Evolutionary conservation across 2,329 filamentous ascomycete species (phyloP).

Genomic region (Tympanopsis confertula): DNA sequence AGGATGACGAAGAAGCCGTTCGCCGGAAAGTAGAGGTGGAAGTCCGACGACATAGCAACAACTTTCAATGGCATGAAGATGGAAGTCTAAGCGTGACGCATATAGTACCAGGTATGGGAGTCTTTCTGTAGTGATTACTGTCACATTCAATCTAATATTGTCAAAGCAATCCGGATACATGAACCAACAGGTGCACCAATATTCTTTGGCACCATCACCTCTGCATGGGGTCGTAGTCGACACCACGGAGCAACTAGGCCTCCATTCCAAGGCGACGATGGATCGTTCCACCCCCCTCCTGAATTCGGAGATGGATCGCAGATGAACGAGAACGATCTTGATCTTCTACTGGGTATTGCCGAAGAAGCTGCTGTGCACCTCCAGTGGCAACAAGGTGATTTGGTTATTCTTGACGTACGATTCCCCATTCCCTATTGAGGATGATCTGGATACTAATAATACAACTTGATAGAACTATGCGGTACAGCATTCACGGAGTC

Average conservation of each 20-base stretch:
- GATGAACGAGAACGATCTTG: slow-evolving; percentile 15
- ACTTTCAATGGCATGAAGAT: slow-evolving; percentile 19
- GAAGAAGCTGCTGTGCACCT: slow-evolving; percentile 12
- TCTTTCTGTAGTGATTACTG: neutral
- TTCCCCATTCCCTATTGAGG: neutral
- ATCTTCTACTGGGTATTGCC: slow-evolving; percentile 14
- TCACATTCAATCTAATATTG: neutral
- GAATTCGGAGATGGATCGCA: slow-evolving; percentile 14
- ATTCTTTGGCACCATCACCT: slow-evolving; percentile 22
- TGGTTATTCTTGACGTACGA: slow-evolving; percentile 17
- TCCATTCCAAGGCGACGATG: slow-evolving; percentile 17
- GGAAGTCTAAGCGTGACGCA: slow-evolving; percentile 20
- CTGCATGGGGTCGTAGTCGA: slow-evolving; percentile 18
- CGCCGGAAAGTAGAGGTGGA: slow-evolving; percentile 16
- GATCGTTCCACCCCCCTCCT: slow-evolving; percentile 19
- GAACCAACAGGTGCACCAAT: slow-evolving; percentile 12
- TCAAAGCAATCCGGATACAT: slow-evolving; percentile 14
- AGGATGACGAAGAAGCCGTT: slow-evolving; percentile 10
- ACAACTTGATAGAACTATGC: slow-evolving; percentile 15
- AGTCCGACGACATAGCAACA: slow-evolving; percentile 17
- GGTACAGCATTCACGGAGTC: slow-evolving; percentile 16
- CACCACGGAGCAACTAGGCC: slow-evolving; percentile 17
- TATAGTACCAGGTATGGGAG: slow-evolving; percentile 14
- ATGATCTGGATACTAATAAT: neutral
- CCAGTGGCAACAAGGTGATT: slow-evolving; percentile 15